Percentiles rank a stretch among this genome's conserved stretches.
Evolutionary conservation across 176 grass and related monocot genomes (phyloP).

Genomic region (Zea mays): Zm-B73-REFERENCE-NAM-5.0 NC_050101.1:167118501-167119000

Average conservation of each 20-base stretch:
- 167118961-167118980: slow-evolving; percentile 14
- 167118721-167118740: not conserved
- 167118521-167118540: not conserved
- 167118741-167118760: not conserved
- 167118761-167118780: not conserved
- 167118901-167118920: slow-evolving; percentile 41
- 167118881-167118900: not conserved
- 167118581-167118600: not conserved
- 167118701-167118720: slow-evolving; percentile 24
- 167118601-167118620: not conserved
- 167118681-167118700: slow-evolving; percentile 17
- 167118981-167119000: slow-evolving; percentile 45
- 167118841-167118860: not conserved
- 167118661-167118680: slow-evolving; percentile 13
- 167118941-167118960: not conserved
- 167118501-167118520: not conserved
- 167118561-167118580: slow-evolving; percentile 5
- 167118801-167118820: rapidly evolving
- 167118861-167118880: not conserved
- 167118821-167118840: no score
- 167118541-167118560: slow-evolving; percentile 13
- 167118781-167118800: not conserved
- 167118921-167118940: slow-evolving; percentile 16
- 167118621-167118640: not conserved
- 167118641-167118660: not conserved